Evolutionary conservation across 805 yeast genomes (phyloP).

Genomic region (Wickerhamomyces silvicola): DNA sequence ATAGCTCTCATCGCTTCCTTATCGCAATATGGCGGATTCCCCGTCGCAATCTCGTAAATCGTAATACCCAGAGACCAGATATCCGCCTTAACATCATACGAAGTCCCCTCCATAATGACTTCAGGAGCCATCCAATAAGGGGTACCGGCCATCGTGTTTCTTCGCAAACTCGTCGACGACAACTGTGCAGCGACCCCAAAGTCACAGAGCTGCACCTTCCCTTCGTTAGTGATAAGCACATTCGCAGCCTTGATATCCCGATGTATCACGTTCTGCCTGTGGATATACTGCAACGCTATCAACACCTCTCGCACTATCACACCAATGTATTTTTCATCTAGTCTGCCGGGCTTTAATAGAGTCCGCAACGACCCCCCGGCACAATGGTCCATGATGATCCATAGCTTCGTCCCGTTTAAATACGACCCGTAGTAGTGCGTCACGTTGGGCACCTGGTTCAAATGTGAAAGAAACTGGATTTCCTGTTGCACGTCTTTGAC

Average conservation of each 20-base stretch:
- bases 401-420: conserved; percentile 79
- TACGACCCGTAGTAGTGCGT: conserved; percentile 89
- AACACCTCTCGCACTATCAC: conserved; percentile 81
- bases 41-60: conserved; percentile 88
- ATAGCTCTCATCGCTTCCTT: conserved; percentile 92
- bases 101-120: conserved; percentile 85
- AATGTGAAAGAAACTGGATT: conserved; percentile 74
- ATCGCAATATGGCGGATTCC: conserved; percentile 96
- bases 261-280: conserved; percentile 86
- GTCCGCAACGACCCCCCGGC: conserved; percentile 86
- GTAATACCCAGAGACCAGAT: conserved; percentile 98
- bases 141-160: conserved; percentile 94
- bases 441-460: conserved; percentile 83
- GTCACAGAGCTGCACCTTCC: conserved; percentile 87
- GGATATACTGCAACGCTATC: conserved; percentile 73
- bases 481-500: conserved; percentile 93
- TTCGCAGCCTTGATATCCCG: conserved; percentile 97
- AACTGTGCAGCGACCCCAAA: conserved; percentile 97
- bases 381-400: conserved; percentile 98
- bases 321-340: conserved; percentile 79
- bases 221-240: conserved; percentile 81
- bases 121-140: conserved; percentile 99
- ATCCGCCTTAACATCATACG: conserved; percentile 88
- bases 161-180: conserved; percentile 62
- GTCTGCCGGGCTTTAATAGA: conserved; percentile 73